Base-by-base conservation (phyloP, 2,329 filamentous ascomycete species). In the Talaromyces sp. region DNA sequence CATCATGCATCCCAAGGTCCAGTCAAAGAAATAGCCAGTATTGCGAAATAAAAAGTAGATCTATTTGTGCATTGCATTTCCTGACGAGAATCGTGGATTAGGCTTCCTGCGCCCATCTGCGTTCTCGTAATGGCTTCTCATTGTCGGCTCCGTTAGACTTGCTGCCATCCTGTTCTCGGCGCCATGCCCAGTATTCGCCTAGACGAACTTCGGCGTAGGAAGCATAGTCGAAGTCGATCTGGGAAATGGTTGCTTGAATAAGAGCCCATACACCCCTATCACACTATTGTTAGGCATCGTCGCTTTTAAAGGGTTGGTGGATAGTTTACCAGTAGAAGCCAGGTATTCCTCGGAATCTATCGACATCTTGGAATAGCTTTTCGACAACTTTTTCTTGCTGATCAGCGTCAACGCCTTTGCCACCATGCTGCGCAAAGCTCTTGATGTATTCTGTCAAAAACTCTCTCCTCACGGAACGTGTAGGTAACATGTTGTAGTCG, bases 191-290 rank as follows among this genome's bases (percentile, higher is more conserved):
- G 79, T 97, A 98, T 80, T 98, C 95, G 60, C 90, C 89, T 6
- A 99, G 82, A 63, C 95, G 85, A 17, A 90, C 79, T 77, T 97
- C 92, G 11, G 95, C 94, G 76, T 98, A 99, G 9, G 86, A 87
- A 50, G 92, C 91, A 75, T 99, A 99, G 79, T 99, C 93, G 74
- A 99, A 99, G 75, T 97, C 91, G 72, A 99, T 99, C 69, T 94
- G 87, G 11, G 92, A 96, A 69, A 99, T 98, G 63, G 87, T 91
- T 2, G 93, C 91, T 81, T 99, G 95, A 69, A 99, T 98, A 68
- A 96, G 82, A 8, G 93, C 90, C 95, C 95, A 99, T 65, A 97
- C 92, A 27, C 95, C 95, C 93, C 90, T 92, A 77, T 15, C 2
- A 2, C 25, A 3, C 52, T 11, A 52, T 9, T 56, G 31, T 56